Base-by-base conservation (phyloP, 2,329 filamentous ascomycete species). In the Phyllosticta citriasiana region DNA sequence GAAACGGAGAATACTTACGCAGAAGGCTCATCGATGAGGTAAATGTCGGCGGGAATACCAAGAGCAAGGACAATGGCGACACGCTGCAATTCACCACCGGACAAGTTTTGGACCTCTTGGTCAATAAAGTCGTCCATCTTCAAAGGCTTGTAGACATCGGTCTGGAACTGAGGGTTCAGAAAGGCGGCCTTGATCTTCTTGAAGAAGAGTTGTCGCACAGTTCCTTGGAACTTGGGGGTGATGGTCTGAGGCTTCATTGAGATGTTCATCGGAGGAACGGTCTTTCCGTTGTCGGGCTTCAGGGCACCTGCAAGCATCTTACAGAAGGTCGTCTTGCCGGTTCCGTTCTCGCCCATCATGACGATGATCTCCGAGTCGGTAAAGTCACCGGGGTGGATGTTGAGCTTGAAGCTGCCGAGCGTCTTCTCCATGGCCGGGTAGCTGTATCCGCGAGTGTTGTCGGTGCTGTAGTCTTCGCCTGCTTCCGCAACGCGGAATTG, bases 181-280 rank as follows among this genome's bases (percentile, higher is more conserved):
- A 99, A 99, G 47, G 93, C 87, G 64, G 91, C 87, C 83, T 96
- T 96, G 78, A 99, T 99, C 81, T 94, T 93, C 87, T 99, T 99
- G 86, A 97, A 96, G 83, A 99, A 97, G 57, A 99, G 84, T 77
- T 97, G 91, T 65, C 94, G 91, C 62, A 99, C 94, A 50, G 93
- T 99, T 65, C 95, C 94, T 67, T 92, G 88, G 73, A 96, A 99
- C 78, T 97, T 99, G 72, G 94, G 94, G 2, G 92, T 99, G 71
- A 99, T 99, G 71, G 95, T 99, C 80, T 99, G 94, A 22, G 95
- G 95, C 83, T 99, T 99, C 91, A 97, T 95, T 80, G 88, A 92
- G 74, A 99, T 96, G 79, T 89, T 91, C 92, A 99, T 96, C 67
- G 89, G 85, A 16, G 94, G 94, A 16, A 99, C 84, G 69, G 85